phyloP scores from a whole-genome alignment of 495 filamentous ascomycete genomes.

The Penicillium goetzii region DNA sequence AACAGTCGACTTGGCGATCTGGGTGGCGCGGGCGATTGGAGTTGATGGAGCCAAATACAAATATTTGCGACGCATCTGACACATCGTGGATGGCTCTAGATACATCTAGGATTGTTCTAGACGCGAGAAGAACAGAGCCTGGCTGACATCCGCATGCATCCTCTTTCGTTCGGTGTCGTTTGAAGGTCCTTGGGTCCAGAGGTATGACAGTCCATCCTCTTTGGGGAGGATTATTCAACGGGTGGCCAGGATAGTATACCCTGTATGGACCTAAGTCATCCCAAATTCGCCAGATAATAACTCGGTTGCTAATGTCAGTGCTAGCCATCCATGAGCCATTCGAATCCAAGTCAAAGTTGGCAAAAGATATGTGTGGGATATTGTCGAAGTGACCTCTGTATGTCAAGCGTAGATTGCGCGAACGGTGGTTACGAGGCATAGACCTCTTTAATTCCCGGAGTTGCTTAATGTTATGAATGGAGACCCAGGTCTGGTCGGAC shows the following conservation, averaged over 20 bases:
- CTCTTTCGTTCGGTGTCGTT: constrained; percentile 31
- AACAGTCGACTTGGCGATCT: not conserved
- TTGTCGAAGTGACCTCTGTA: constrained; percentile 61
- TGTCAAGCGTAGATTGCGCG: constrained; percentile 43
- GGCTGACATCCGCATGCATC: constrained; percentile 54
- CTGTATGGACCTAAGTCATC: constrained; percentile 36
- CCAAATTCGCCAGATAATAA: constrained; percentile 72
- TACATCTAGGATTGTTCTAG: constrained; percentile 36
- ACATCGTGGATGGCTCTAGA: constrained; percentile 31
- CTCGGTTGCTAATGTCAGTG: constrained; percentile 69
- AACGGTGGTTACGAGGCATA: constrained; percentile 41
- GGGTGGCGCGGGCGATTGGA: not conserved
- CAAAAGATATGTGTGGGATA: constrained; percentile 78
- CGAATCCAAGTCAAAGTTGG: constrained; percentile 62
- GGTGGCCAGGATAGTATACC: constrained; percentile 35
- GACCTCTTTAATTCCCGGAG: constrained; percentile 34
- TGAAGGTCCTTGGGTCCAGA: constrained; percentile 53
- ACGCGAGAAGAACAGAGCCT: constrained; percentile 20
- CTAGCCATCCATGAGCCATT: constrained; percentile 73
- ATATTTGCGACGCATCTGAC: constrained; percentile 33
- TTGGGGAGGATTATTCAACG: constrained; percentile 18
- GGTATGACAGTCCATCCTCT: constrained; percentile 56
- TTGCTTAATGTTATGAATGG: constrained; percentile 33
- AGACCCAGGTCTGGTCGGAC: constrained; percentile 43
- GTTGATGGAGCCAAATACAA: not conserved